Evolutionary conservation across 306 rosid genomes (phyloP), one percentile per base, ranked within the genome.

Genomic region (Glycine soja): DNA sequence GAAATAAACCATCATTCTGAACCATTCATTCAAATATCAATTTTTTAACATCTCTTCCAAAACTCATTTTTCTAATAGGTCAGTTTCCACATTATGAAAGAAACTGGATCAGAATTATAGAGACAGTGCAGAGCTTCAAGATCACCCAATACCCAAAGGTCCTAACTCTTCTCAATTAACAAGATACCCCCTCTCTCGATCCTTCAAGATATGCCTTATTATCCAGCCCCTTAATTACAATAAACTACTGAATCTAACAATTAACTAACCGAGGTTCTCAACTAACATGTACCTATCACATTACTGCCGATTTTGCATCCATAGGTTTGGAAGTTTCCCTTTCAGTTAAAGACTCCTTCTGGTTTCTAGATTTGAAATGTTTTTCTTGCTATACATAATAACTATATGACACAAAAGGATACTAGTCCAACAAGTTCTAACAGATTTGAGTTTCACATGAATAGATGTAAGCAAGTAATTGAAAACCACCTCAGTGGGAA

Each of bases 1-100:
- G 46, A 63, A 63, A 64, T 14, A 64, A 36, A 64, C 19, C 70
- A 64, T 64, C 70, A 36, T 36, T 64, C 70, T 34, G 10, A 34
- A 36, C 47, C 70, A 64, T 3, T 64, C 46, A 64, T 40, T 38
- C 24, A 40, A 65, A 38, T 3, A 40, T 40, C 71, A 15, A 43
- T 15, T 43, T 43, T 3, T 67, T 42, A 46, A 15, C 53, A 8
- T 40, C 69, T 42, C n/a, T 3, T 66, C 52, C 13, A 15, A 15
- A 42, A 67, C 53, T 67, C 32, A 2, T 16, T 67, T 43, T 67
- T 13, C 51, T 67, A 16, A 67, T 43, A 42, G 34, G 8, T 43
- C 32, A 42, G 9, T 10, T 15, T 67, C 52, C n/a, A 43, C 34
- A 42, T 7, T 42, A 42, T 42, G 46, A 42, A 6, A 42, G 46